Base-by-base conservation (phyloP, 2,329 filamentous ascomycete genomes). In the Monosporascus sp. region DNA sequence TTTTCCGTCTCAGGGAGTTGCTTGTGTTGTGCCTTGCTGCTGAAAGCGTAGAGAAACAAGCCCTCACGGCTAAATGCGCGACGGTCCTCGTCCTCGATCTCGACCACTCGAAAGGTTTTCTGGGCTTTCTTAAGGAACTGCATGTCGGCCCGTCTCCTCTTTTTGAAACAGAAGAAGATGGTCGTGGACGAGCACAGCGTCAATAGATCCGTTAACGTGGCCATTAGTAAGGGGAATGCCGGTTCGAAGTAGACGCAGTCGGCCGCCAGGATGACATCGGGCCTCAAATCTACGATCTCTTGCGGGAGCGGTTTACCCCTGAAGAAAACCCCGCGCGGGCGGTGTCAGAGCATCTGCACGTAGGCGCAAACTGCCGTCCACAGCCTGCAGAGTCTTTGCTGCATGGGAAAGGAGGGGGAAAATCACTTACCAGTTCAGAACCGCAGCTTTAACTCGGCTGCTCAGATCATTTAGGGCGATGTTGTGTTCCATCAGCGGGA, bases 171-270 rank as follows among this genome's bases (percentile, higher is more conserved):
- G 73, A 99, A 97, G 70, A 84, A 87, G 47, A 87, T 69, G 9
- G 79, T 74, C 11, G 81, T 80, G 44, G 76, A 70, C 22, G 87
- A 87, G 69, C 87, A 91, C 44, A 91, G 79, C 17, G 82, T 80
- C 59, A 96, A 77, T 48, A 97, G 77, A 58, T 89, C 84, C 55
- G 81, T 76, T 59, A 97, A 74, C 6, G 93, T 97, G 58, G 84
- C 75, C 65, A 94, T 80, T 47, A 99, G 79, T 37, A 97, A 77
- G 31, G 93, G 92, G 66, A 97, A 97, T 1, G 94, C 90, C 3
- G 93, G 91, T 71, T 97, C 94, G 70, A 96, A 96, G 75, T 97
- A 99, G 48, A 96, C 91, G 72, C 93, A 97, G 70, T 97, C 94
- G 41, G 92, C 93, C 3, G 94, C 94, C n/a, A 97, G 80, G 52